Base-by-base conservation (phyloP, 148 eudicot species). In the Dysphania ambrosioides region DNA sequence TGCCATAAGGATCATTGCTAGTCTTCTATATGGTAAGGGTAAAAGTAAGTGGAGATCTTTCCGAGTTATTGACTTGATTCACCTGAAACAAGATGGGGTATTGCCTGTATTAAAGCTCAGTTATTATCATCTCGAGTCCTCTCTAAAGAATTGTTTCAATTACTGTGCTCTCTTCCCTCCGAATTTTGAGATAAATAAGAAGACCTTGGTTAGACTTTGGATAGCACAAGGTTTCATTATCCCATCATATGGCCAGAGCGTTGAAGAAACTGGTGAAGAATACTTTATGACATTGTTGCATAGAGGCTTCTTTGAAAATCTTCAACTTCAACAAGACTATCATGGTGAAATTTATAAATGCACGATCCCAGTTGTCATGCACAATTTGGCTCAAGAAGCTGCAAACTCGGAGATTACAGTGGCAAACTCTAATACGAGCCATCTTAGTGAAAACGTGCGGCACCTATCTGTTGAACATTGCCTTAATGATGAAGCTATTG, bases 91-190 rank as follows among this genome's bases (percentile, higher is more conserved):
- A 13, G 77, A 21, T 0, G 65, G 66, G 66, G 68, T 23, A 75
- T 88, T 18, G 21, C 75, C 74, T 15, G 18, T 78, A 16, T 70
- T 88, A 72, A 82, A 61, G 56, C 59, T 85, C 49, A 85, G 82
- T 77, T 86, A 86, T 47, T 36, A 79, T 24, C 44, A 84, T 56
- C 79, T 78, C 44, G 34, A 41, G 0, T 16, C 68, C 0, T 13
- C 23, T 1, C 58, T 82, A 31, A 78, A 70, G 55, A 16, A 35
- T 3, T 74, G 81, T 56, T 78, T 82, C 26, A 41, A 38, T 13
- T 82, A 62, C 16, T 82, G 75, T 29, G 60, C 76, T 0, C 1
- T 78, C 1, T 78, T 75, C 2, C 79, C 79, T 8, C 75, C 75
- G 35, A 70, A 75, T 66, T 26, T 42, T 36, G 24, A 1, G 27